phyloP scores from a whole-genome alignment of 805 yeast genomes.

The Soucietia sequanensis region DNA sequence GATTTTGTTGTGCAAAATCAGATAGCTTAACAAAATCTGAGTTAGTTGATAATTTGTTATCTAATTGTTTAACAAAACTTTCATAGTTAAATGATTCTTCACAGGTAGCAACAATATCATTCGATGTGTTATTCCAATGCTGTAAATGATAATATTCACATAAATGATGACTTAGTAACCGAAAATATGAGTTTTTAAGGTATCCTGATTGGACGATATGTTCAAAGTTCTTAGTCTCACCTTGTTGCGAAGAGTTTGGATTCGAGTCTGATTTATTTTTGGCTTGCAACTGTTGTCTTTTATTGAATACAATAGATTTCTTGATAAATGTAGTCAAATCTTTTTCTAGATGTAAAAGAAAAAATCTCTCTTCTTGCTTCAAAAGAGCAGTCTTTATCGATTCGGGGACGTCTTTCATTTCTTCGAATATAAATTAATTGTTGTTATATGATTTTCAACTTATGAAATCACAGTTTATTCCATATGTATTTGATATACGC shows the following conservation, averaged over 20 bases:
- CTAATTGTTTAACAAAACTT: conserved; percentile 3
- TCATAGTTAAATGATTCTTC: conserved; percentile 14
- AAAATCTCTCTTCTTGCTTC: conserved; percentile 20
- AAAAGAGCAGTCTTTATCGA: conserved; percentile 15
- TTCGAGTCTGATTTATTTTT: too few species aligned
- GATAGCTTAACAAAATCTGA: conserved; percentile 6
- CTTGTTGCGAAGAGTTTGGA: too few species aligned
- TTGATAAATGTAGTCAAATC: conserved; percentile 18
- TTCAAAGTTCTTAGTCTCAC: too few species aligned
- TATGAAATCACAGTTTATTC: too few species aligned
- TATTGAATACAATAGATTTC: conserved; percentile 21
- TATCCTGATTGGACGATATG: conserved; percentile 14
- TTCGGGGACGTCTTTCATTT: conserved; percentile 16
- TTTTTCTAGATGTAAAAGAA: conserved; percentile 19
- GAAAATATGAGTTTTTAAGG: conserved; percentile 66
- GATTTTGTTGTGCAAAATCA: conserved; percentile 8
- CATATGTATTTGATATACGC: too few species aligned
- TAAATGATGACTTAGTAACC: conserved; percentile 66
- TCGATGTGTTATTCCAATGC: conserved; percentile 37
- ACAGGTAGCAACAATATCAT: conserved; percentile 22
- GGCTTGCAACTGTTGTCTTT: too few species aligned
- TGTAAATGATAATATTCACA: conserved; percentile 65
- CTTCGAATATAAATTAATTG: too few species aligned
- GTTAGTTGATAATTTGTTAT: conserved; percentile 1
- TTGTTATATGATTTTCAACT: too few species aligned